Percentiles rank a stretch among this genome's conserved stretches.
Evolutionary conservation across 257 asterid species (phyloP).

Genomic region (Ilex asprella): DNA sequence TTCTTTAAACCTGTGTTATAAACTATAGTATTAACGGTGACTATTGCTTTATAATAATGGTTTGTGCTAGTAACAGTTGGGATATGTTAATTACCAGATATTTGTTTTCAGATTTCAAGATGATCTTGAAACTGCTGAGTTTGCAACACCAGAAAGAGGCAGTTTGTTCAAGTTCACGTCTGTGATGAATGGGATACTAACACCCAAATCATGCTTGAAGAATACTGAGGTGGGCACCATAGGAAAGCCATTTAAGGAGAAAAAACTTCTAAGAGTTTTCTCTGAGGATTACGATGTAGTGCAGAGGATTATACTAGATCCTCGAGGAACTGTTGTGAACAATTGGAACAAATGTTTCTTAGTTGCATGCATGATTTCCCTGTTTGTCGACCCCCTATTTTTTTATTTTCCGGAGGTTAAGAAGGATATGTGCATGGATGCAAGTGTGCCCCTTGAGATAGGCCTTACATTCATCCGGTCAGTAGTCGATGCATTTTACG

Average conservation of each 20-base stretch:
- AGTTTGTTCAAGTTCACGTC: neutral
- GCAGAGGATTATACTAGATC: slow-evolving; percentile 51
- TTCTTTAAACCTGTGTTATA: neutral
- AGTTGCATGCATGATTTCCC: slow-evolving; percentile 43
- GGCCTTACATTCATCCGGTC: slow-evolving; percentile 46
- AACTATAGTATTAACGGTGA: neutral
- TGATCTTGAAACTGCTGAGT: slow-evolving; percentile 24
- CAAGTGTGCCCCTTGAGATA: slow-evolving; percentile 37
- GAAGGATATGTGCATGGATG: slow-evolving; percentile 44
- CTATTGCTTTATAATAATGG: too few relatives aligned
- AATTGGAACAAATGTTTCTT: slow-evolving; percentile 52
- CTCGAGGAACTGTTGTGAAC: slow-evolving; percentile 43
- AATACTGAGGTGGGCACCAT: slow-evolving; percentile 9
- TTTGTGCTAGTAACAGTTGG: too few relatives aligned
- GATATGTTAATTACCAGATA: neutral
- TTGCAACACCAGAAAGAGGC: slow-evolving; percentile 2
- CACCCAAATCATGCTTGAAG: slow-evolving; percentile 1
- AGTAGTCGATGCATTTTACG: slow-evolving; percentile 38
- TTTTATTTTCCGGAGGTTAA: slow-evolving; percentile 47
- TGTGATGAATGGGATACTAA: slow-evolving; percentile 4
- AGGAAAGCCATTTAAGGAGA: slow-evolving; percentile 22
- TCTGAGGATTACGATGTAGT: slow-evolving; percentile 52
- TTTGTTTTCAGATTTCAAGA: slow-evolving; percentile 30
- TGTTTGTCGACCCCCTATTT: slow-evolving; percentile 60
- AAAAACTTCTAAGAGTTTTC: slow-evolving; percentile 53